Base-by-base conservation (phyloP, 2,329 filamentous ascomycete genomes). In the Sporothrix pallida region DNA sequence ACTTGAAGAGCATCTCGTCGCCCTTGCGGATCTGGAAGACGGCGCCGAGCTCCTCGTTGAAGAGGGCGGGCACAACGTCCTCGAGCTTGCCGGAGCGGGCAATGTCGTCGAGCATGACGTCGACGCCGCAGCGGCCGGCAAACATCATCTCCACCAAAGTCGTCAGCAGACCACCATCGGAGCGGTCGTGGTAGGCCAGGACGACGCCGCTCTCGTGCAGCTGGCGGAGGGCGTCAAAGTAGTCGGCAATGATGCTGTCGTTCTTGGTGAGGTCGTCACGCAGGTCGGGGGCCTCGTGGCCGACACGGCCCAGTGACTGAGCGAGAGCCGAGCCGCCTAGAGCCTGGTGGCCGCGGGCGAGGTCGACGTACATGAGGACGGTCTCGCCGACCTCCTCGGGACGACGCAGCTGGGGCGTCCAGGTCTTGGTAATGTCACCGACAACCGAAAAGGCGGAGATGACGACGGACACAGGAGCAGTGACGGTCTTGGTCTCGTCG, bases 81-180 rank as follows among this genome's bases (percentile, higher is more conserved):
- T 90, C 86, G 63, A 89, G 84, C 10, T 87, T 87, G 60, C 90
- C 86, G 31, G 89, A 89, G 74, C 89, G 89, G 42, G 88, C 83
- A 54, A 94, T 86, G 72, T 88, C 88, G 80, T 98, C 95, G 73
- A 98, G 86, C 86, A 93, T 92, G 74, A 98, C 86, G 77, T 97
- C 93, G 44, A 94, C 88, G 75, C 95, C 96, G 79, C 93, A 97
- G 73, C 95, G 92, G 42, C 96, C 96, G 46, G 96, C 95, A 81
- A 98, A 98, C 90, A 97, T 97, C 96, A 98, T 98, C 83, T 99
- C 96, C 2, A 91, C 93, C 48, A 98, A 84, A 6, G 95, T 95
- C 0, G 95, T 96, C 80, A 98, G 89, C 10, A 98, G 85, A 79
- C 96, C 96, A 81, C 95, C 96, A 81, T 98, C 95, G 0, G 94